phyloP scores from a whole-genome alignment of 805 yeast species.

The Kurtzmaniella cleridarum region DNA sequence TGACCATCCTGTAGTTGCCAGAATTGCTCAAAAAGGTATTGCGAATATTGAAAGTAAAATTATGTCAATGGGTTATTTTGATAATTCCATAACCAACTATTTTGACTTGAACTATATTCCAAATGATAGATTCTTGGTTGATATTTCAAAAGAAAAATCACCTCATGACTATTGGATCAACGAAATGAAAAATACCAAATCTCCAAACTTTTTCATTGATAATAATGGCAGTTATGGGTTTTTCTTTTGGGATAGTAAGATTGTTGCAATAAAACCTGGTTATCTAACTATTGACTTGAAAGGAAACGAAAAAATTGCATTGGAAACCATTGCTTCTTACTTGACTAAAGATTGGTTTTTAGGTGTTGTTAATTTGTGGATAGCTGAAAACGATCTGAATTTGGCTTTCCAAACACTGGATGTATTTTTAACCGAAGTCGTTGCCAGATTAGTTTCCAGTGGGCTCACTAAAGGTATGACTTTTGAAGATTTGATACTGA shows the following conservation, averaged over 20 bases:
- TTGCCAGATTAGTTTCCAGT: conserved; percentile 45
- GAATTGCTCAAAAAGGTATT: conserved; percentile 55
- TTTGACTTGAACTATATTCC: conserved; percentile 32
- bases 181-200: conserved; percentile 46
- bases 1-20: conserved; percentile 66
- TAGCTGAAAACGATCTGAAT: conserved; percentile 63
- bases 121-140: conserved; percentile 34
- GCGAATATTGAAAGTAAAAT: conserved; percentile 47
- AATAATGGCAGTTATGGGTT: conserved; percentile 57
- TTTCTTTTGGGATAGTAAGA: conserved; percentile 68
- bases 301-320: conserved; percentile 33
- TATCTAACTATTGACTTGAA: conserved; percentile 5
- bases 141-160: conserved; percentile 31
- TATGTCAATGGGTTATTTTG: conserved; percentile 38
- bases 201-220: conserved; percentile 54
- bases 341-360: conserved; percentile 58
- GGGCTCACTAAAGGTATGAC: conserved; percentile 38
- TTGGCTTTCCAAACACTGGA: conserved; percentile 63
- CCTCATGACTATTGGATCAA: conserved; percentile 39
- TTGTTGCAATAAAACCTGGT: conserved; percentile 36
- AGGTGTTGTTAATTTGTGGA: conserved; percentile 43
- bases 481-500: conserved; percentile 47
- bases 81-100: conserved; percentile 42
- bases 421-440: conserved; percentile 49
- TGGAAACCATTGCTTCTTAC: conserved; percentile 38